phyloP scores from a whole-genome alignment of 305 asterid genomes.

The Fraxinus sp. region DNA sequence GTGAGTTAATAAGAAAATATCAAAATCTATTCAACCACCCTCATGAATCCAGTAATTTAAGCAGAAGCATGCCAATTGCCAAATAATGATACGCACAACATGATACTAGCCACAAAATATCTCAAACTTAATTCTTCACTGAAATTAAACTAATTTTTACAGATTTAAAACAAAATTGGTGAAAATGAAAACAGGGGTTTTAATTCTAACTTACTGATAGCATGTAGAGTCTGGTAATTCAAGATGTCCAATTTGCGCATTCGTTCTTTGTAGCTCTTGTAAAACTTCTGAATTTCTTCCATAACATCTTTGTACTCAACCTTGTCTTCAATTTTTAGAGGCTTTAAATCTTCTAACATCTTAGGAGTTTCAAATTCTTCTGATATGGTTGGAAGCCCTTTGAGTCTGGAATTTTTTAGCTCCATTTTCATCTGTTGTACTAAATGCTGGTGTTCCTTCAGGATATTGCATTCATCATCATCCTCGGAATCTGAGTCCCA shows the following conservation, averaged over 20 bases:
- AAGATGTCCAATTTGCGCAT: slow-evolving; percentile 80
- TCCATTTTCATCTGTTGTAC: slow-evolving; percentile 81
- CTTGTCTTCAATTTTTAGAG: slow-evolving; percentile 57
- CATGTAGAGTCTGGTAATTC: slow-evolving; percentile 81
- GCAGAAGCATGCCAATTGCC: neutral
- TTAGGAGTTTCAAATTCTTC: slow-evolving; percentile 74
- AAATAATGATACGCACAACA: neutral
- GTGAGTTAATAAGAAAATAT: neutral
- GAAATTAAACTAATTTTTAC: neutral
- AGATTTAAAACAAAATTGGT: neutral
- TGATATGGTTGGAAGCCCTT: slow-evolving; percentile 82
- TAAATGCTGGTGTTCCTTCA: slow-evolving; percentile 63
- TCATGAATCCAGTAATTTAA: neutral
- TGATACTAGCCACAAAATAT: neutral
- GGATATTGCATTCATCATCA: slow-evolving; percentile 55
- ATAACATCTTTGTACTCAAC: slow-evolving; percentile 63
- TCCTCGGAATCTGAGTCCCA: slow-evolving; percentile 44
- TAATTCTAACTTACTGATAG: slow-evolving; percentile 64
- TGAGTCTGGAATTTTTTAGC: slow-evolving; percentile 51
- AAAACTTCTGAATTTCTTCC: slow-evolving; percentile 63
- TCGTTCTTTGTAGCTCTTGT: slow-evolving; percentile 68
- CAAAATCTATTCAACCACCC: slow-evolving; percentile 10
- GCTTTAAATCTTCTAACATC: slow-evolving; percentile 59
- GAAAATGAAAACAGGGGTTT: slow-evolving; percentile 5
- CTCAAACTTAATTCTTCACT: neutral